Evolutionary conservation across 108 stramenopile species (phyloP).

Genomic region (Pseudonitzschia delicatissima): DNA sequence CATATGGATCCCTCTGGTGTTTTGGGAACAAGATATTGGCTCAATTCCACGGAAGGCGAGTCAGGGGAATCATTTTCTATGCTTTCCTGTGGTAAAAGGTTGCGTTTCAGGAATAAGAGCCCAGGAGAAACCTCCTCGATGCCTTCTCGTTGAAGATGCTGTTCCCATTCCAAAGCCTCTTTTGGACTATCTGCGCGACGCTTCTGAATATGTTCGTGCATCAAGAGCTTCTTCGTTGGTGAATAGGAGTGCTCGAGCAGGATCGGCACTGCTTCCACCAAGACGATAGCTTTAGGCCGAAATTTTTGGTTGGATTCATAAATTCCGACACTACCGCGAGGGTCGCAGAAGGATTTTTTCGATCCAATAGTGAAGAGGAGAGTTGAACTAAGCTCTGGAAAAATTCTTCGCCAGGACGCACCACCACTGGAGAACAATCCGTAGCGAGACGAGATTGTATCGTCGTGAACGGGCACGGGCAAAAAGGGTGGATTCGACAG

Average conservation of each 20-base stretch:
- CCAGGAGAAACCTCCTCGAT: slow-evolving; percentile 67
- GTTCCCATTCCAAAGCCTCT: slow-evolving; percentile 45
- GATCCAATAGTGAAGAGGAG: slow-evolving; percentile 24
- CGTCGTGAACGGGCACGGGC: slow-evolving; percentile 66
- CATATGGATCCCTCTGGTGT: slow-evolving; percentile 61
- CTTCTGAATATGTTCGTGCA: slow-evolving; percentile 43
- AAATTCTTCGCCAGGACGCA: slow-evolving; percentile 59
- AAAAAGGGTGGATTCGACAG: slow-evolving; percentile 90
- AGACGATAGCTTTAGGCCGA: slow-evolving; percentile 7
- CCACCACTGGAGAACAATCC: slow-evolving; percentile 79
- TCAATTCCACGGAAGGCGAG: slow-evolving; percentile 1
- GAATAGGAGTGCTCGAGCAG: slow-evolving; percentile 39
- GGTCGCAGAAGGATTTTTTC: slow-evolving; percentile 28
- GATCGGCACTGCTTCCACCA: slow-evolving; percentile 30
- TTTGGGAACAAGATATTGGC: slow-evolving; percentile 49
- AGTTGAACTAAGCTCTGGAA: slow-evolving; percentile 48
- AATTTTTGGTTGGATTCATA: slow-evolving; percentile 24
- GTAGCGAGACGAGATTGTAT: slow-evolving; percentile 37
- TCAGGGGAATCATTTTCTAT: background rate
- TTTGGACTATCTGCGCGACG: slow-evolving; percentile 52
- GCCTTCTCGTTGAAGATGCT: slow-evolving; percentile 35
- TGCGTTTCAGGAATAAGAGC: slow-evolving; percentile 43
- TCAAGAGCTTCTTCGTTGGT: slow-evolving; percentile 61
- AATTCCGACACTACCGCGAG: slow-evolving; percentile 79
- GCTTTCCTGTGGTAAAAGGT: background rate